These are phyloP conservation scores for Rhynchosporium agropyri DNA, from an alignment of 2,329 filamentous ascomycete species.

Conservation along the genomic window DNA sequence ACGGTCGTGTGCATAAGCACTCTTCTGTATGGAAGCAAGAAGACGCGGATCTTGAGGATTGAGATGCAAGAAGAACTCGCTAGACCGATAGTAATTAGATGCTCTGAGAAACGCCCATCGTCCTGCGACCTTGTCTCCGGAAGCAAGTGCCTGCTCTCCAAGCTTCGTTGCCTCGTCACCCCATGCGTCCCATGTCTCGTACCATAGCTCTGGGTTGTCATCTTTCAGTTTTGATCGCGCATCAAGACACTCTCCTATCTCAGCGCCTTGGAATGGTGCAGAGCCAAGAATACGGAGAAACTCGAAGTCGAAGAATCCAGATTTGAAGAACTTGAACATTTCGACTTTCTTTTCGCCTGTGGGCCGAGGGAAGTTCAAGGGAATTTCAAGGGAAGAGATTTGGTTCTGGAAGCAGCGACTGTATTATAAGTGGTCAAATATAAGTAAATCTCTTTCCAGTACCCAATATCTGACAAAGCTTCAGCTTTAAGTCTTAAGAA, in stretches of 20 bases:
- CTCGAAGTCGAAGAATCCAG: constrained; percentile 49
- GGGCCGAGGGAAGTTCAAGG: not conserved
- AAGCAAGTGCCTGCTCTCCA: constrained; percentile 42
- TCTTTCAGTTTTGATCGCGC: constrained; percentile 45
- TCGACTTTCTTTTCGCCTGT: constrained; percentile 1
- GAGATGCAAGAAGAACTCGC: constrained; percentile 40
- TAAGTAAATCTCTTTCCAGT: constrained; percentile 8
- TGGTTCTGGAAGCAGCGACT: not conserved
- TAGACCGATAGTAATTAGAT: constrained; percentile 45
- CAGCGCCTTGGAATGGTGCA: constrained; percentile 44
- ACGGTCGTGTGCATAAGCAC: constrained; percentile 37
- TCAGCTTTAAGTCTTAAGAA: constrained; percentile 4
- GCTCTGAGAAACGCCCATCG: constrained; percentile 46
- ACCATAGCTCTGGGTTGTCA: constrained; percentile 47
- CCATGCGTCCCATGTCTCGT: constrained; percentile 42
- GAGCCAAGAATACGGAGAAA: constrained; percentile 46
- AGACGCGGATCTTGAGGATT: constrained; percentile 39
- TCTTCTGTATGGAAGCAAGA: constrained; percentile 36
- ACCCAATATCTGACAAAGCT: constrained; percentile 6
- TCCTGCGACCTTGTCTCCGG: constrained; percentile 42
- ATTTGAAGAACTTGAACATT: constrained; percentile 29
- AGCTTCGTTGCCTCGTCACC: constrained; percentile 43
- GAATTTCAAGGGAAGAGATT: not conserved
- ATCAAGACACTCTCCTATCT: constrained; percentile 47
- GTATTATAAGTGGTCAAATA: not conserved